A percentile compares a stretch with the other conserved stretches of the same genome.
phyloP scores from a whole-genome alignment of 2,329 filamentous ascomycete genomes.

The Nemania serpens region DNA sequence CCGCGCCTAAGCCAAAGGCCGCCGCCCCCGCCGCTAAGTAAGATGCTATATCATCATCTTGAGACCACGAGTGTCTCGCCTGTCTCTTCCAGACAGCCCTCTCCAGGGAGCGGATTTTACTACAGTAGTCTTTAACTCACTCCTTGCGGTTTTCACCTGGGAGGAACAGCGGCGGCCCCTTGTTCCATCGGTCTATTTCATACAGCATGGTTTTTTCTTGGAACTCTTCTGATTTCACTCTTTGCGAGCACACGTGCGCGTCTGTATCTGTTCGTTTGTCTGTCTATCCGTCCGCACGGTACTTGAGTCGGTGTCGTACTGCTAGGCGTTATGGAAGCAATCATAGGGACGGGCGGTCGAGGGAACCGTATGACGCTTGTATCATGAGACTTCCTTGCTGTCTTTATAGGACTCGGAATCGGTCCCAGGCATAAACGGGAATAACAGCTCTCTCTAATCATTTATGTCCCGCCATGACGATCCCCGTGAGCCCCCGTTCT shows the following conservation, averaged over 20 bases:
- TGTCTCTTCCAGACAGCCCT: background rate
- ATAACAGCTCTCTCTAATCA: background rate
- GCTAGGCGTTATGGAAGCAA: constrained; percentile 27
- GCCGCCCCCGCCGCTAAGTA: constrained; percentile 30
- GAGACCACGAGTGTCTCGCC: background rate
- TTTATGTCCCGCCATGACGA: background rate
- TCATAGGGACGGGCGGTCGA: constrained; percentile 11
- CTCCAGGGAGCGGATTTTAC: background rate
- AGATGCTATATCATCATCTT: background rate
- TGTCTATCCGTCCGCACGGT: constrained; percentile 1
- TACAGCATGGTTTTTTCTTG: background rate
- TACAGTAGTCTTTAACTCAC: constrained; percentile 3
- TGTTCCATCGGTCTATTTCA: background rate
- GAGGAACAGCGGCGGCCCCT: constrained; percentile 6
- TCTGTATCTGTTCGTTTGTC: background rate
- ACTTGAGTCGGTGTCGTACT: constrained; percentile 16
- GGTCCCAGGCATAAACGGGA: background rate
- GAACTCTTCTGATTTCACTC: constrained; percentile 1
- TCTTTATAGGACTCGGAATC: constrained; percentile 8
- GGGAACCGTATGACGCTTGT: constrained; percentile 20
- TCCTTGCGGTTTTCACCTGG: background rate
- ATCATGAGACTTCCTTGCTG: constrained; percentile 16
- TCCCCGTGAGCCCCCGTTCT: background rate
- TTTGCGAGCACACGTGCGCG: constrained; percentile 1
- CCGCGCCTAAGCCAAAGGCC: constrained; percentile 36